phyloP scores from a whole-genome alignment of 2,329 filamentous ascomycete genomes.

The Capronia americana region DNA sequence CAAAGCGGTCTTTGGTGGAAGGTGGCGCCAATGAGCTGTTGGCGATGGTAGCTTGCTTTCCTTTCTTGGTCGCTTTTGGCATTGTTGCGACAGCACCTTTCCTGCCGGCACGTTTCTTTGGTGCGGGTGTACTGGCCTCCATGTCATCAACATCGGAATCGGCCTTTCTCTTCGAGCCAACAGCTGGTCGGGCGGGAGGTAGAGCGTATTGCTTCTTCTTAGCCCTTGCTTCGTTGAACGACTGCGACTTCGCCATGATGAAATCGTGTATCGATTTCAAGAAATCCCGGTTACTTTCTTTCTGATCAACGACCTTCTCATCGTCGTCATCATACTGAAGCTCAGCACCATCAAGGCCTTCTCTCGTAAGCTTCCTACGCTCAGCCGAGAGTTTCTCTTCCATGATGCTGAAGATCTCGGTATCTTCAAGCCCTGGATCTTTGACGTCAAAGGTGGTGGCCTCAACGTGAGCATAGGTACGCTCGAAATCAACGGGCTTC shows the following conservation, averaged over 20 bases:
- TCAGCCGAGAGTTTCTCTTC: conserved; percentile 71
- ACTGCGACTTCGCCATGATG: conserved; percentile 67
- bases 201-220: conserved; percentile 36
- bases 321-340: conserved; percentile 65
- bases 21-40: conserved; percentile 23
- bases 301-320: conserved; percentile 65
- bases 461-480: conserved; percentile 82
- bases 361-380: conserved; percentile 67
- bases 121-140: conserved; percentile 39
- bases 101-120: conserved; percentile 37
- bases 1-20: conserved; percentile 48
- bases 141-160: conserved; percentile 48
- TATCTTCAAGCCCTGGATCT: conserved; percentile 74
- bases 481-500: conserved; percentile 87
- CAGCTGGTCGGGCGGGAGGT: conserved; percentile 14
- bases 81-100: conserved; percentile 16
- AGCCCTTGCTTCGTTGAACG: conserved; percentile 59
- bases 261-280: conserved; percentile 78
- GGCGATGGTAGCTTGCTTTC: conserved; percentile 24
- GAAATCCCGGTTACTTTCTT: conserved; percentile 83
- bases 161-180: conserved; percentile 28
- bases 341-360: conserved; percentile 65
- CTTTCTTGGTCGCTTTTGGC: conserved; percentile 34
- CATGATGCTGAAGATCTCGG: conserved; percentile 74
- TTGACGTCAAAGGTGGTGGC: conserved; percentile 79